Base-by-base conservation (phyloP, 73 alveolate species). In the Breviolum minutum region DNA sequence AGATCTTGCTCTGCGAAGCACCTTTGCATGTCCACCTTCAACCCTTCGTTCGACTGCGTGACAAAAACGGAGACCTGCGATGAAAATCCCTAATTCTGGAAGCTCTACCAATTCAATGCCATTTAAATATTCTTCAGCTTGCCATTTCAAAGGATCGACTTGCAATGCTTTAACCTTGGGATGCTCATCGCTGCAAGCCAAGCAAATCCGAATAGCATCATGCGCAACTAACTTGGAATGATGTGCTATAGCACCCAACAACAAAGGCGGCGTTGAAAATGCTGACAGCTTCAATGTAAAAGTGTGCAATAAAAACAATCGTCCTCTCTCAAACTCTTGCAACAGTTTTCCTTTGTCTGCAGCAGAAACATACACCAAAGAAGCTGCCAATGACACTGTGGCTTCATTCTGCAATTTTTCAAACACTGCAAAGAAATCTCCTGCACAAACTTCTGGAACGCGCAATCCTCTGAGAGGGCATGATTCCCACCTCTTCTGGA, bases 11-110 rank as follows among this genome's bases (percentile, higher is more conserved):
- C 81, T 22, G 6, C 95, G 95, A 20, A 62, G 63, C 1, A 86
- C 17, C 73, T 24, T 86, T 22, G 95, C 95, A 63, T 86, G 95
- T 22, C 81, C 95, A 62, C 95, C 95, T 19, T 86, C 95, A 13
- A 86, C 73, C 30, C 63, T 20, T 26, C 95, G 17, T 16, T 86
- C 95, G 5, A 86, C 95, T 22, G 27, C 95, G 0, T 40, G 73
- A 2, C 76, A 63, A 29, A 86, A 86, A 29, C 73, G 71, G 2
- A 86, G 26, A 8, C 63, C 60, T 13, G 95, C 80, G 2, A 86
- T 13, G 80, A 86, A 86, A 19, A 30, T 13, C 22, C 16, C 20
- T 63, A 86, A 7, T 0, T 86, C 48, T 26, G 77, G 77, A 29
- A 60, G 81, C 24, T 86, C 81, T 6, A 1, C 27, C 81, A 86